Percentiles rank a stretch among this genome's conserved stretches.
These are phyloP conservation scores for Conticribra weissflogii DNA, from an alignment of 108 stramenopile genomes.

Conservation along the genomic window DNA sequence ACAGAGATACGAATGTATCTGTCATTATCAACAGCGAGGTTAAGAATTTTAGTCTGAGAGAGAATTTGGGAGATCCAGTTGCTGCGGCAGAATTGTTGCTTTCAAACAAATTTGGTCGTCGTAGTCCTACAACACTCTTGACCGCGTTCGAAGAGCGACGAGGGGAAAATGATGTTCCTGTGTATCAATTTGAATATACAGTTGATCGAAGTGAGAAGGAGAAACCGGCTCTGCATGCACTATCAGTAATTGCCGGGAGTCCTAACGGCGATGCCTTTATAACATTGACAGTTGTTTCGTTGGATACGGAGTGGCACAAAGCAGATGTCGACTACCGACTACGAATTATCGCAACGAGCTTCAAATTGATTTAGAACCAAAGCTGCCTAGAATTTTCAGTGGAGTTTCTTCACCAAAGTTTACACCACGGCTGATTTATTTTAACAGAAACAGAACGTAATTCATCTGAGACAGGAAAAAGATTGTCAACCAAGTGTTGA, in stretches of 20 bases:
- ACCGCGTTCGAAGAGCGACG: conserved; percentile 44
- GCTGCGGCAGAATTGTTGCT: conserved; percentile 61
- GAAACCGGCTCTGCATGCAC: conserved; percentile 58
- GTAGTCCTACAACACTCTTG: conserved; percentile 57
- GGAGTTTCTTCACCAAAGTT: too few species aligned
- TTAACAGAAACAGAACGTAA: too few species aligned
- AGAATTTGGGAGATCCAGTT: conserved; percentile 59
- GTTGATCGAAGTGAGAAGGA: conserved; percentile 66
- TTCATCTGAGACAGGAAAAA: too few species aligned
- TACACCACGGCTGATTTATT: too few species aligned
- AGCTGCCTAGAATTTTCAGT: too few species aligned
- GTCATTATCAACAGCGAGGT: conserved; percentile 52
- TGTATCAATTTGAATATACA: conserved; percentile 76
- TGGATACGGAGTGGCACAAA: conserved; percentile 44
- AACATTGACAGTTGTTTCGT: conserved; percentile 77
- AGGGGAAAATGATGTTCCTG: conserved; percentile 24
- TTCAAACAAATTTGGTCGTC: conserved; percentile 59
- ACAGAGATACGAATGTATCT: conserved; percentile 79
- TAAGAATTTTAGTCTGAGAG: conserved; percentile 57
- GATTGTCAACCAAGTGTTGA: conserved; percentile 14
- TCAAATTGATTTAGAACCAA: conserved; percentile 39
- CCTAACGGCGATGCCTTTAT: conserved; percentile 36
- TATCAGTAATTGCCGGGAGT: conserved; percentile 63
- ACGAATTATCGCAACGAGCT: conserved; percentile 66
- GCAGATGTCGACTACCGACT: conserved; percentile 42